Evolutionary conservation across 257 asterid species (phyloP).

Genomic region (Fraxinus excelsior): DNA sequence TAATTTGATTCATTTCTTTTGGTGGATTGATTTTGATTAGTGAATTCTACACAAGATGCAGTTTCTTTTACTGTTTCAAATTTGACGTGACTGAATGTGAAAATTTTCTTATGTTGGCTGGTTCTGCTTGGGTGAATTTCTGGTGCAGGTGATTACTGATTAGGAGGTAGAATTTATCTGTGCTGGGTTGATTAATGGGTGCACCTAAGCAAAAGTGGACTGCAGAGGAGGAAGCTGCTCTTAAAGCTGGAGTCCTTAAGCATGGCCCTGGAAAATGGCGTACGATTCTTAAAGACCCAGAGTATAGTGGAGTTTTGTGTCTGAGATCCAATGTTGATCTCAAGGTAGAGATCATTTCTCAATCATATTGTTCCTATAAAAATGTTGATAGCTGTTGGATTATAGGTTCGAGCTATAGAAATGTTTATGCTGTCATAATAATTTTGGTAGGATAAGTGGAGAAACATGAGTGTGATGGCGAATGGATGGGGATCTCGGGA

Average conservation of each 20-base stretch:
- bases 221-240: conserved; percentile 97
- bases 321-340: conserved; percentile 94
- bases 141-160: conserved; percentile 26
- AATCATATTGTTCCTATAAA: not conserved
- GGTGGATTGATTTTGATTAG: not conserved
- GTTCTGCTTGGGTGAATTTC: not conserved
- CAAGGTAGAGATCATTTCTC: conserved; percentile 53
- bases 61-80: not conserved
- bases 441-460: conserved; percentile 85
- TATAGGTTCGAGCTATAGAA: not conserved
- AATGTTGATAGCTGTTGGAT: not conserved
- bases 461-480: conserved; percentile 98
- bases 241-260: conserved; percentile 91
- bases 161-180: conserved; percentile 13
- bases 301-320: conserved; percentile 71
- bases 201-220: conserved; percentile 99
- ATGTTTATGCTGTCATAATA: not conserved
- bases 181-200: conserved; percentile 56
- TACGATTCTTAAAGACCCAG: conserved; percentile 91
- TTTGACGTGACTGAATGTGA: not conserved
- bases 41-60: not conserved
- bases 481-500: conserved; percentile 93
- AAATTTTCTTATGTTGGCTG: not conserved
- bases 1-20: not conserved
- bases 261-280: conserved; percentile 99